Evolutionary conservation across 2,329 filamentous ascomycete species (phyloP).

Genomic region (Amphichorda felina): DNA sequence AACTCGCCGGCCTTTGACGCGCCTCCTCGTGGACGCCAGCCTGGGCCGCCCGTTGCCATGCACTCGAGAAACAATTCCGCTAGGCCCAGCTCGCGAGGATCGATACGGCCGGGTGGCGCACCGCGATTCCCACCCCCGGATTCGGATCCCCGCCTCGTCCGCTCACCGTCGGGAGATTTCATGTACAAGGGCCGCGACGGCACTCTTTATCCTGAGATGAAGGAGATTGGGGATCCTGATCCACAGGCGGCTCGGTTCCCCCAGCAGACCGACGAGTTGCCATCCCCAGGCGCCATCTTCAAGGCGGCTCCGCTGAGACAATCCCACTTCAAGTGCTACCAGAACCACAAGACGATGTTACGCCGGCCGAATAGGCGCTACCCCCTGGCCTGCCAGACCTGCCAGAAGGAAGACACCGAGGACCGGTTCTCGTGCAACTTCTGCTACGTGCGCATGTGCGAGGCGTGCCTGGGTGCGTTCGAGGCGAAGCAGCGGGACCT

Average conservation of each 20-base stretch:
- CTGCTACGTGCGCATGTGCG: conserved; percentile 41
- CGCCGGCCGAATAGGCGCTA: conserved; percentile 34
- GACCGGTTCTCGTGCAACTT: conserved; percentile 35
- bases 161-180: conserved; percentile 19
- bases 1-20: conserved; percentile 1
- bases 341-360: conserved; percentile 34
- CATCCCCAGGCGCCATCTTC: conserved; percentile 23
- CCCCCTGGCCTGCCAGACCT: conserved; percentile 41
- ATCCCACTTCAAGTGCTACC: conserved; percentile 32
- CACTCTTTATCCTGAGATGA: conserved; percentile 29
- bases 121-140: conserved; percentile 6
- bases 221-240: conserved; percentile 18
- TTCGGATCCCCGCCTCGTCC: conserved; percentile 17
- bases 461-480: conserved; percentile 30
- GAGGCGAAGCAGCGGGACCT: conserved; percentile 29
- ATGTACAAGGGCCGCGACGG: conserved; percentile 24
- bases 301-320: conserved; percentile 30
- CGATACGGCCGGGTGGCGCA: not conserved
- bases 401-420: conserved; percentile 30
- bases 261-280: conserved; percentile 12
- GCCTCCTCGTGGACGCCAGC: not conserved
- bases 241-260: conserved; percentile 25
- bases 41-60: not conserved
- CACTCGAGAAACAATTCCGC: conserved; percentile 4
- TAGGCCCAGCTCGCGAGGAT: conserved; percentile 2